Conservation (phyloP, 768 basidiomycete species). For the Hydnum rufescens region DNA sequence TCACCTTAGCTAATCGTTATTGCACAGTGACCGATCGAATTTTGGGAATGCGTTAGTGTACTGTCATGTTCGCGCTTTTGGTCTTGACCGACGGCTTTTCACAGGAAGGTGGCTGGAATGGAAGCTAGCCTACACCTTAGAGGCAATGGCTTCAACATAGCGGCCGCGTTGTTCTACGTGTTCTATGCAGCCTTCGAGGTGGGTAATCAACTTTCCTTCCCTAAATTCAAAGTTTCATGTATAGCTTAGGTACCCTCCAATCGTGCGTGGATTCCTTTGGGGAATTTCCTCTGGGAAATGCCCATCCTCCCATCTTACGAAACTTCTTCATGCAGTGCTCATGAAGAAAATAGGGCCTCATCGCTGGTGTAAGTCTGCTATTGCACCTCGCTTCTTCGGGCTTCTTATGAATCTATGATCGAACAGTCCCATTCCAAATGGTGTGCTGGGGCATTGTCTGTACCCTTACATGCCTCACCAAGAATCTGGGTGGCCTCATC, state of each 20-base stretch:
- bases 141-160: conserved; percentile 8
- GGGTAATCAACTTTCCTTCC: background rate
- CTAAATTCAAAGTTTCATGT: background rate
- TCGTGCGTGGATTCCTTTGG: background rate
- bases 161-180: conserved; percentile 40
- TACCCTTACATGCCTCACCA: conserved; percentile 54
- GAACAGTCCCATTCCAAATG: background rate
- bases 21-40: conserved; percentile 28
- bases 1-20: background rate
- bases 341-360: conserved; percentile 13
- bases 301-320: background rate
- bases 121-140: conserved; percentile 35
- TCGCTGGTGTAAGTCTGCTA: conserved; percentile 23
- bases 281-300: background rate
- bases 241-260: background rate
- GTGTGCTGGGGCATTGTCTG: conserved; percentile 17
- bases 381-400: conserved; percentile 15
- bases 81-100: background rate
- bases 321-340: background rate
- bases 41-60: conserved; percentile 34
- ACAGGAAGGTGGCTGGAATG: conserved; percentile 9
- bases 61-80: background rate
- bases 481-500: conserved; percentile 47
- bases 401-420: conserved; percentile 28
- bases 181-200: conserved; percentile 58